phyloP scores from a whole-genome alignment of 192 early-diverging fungal genomes.

The Podila epigama region DNA sequence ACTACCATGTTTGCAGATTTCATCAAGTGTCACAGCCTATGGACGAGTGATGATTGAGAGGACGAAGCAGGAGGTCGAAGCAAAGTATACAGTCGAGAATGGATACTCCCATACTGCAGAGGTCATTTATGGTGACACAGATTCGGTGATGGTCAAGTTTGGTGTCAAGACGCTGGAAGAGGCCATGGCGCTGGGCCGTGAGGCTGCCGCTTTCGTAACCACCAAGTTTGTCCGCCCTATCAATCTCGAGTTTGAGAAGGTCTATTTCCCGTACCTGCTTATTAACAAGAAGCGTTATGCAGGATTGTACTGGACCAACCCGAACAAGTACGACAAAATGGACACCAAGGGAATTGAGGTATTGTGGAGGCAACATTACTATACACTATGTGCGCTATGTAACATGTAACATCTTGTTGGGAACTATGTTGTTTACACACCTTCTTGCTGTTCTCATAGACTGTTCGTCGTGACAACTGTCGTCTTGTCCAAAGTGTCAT shows the following conservation, averaged over 20 bases:
- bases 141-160: constrained; percentile 99
- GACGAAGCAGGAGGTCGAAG: constrained; percentile 87
- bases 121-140: constrained; percentile 98
- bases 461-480: constrained; percentile 96
- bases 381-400: background rate
- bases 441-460: constrained; percentile 56
- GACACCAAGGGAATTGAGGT: constrained; percentile 98
- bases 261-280: constrained; percentile 97
- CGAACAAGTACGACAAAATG: constrained; percentile 93
- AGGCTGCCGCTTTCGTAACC: constrained; percentile 90
- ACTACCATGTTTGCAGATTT: constrained; percentile 92
- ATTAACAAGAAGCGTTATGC: constrained; percentile 99
- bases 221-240: constrained; percentile 88
- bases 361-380: background rate
- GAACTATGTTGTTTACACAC: background rate
- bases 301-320: constrained; percentile 96
- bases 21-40: constrained; percentile 92
- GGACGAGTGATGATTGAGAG: constrained; percentile 96
- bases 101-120: constrained; percentile 87
- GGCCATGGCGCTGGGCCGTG: constrained; percentile 82
- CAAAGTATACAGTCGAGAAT: constrained; percentile 82
- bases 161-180: constrained; percentile 79
- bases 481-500: constrained; percentile 91
- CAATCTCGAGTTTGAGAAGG: constrained; percentile 99
- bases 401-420: background rate